These are phyloP conservation scores for Aspergillus proliferans DNA, from an alignment of 2,329 filamentous ascomycete genomes.

Conservation along the genomic window DNA sequence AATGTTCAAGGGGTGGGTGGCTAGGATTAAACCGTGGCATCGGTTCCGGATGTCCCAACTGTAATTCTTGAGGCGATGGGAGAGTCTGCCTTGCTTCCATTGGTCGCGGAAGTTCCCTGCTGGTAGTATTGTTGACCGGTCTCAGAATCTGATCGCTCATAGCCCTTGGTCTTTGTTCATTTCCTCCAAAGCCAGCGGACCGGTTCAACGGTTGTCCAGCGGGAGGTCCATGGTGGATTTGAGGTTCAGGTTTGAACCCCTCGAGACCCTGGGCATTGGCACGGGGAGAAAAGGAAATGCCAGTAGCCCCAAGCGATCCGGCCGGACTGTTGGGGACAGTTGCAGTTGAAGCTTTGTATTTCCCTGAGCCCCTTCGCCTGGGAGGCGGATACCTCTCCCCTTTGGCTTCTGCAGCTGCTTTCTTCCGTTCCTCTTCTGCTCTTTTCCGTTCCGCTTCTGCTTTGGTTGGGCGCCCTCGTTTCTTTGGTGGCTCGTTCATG, in stretches of 20 bases:
- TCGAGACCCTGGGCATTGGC: conserved; percentile 10
- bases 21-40: conserved; percentile 19
- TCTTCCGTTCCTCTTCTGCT: conserved; percentile 33
- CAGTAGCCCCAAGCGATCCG: conserved; percentile 11
- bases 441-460: conserved; percentile 35
- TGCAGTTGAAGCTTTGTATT: conserved; percentile 22
- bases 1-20: conserved; percentile 17
- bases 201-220: not conserved
- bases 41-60: conserved; percentile 22
- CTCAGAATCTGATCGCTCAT: conserved; percentile 15
- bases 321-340: conserved; percentile 23
- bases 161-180: conserved; percentile 13
- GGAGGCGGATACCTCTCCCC: conserved; percentile 35
- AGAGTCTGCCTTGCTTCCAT: conserved; percentile 22
- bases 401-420: conserved; percentile 30
- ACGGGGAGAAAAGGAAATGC: conserved; percentile 15
- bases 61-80: conserved; percentile 24
- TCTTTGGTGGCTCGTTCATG: conserved; percentile 33
- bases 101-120: conserved; percentile 24
- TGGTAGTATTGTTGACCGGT: conserved; percentile 1
- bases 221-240: conserved; percentile 12
- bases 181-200: not conserved
- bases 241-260: conserved; percentile 13
- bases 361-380: conserved; percentile 19
- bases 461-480: conserved; percentile 41